Conservation (phyloP, 371 early-diverging fungal genomes). For the Choanephora cucurbitarum region DNA sequence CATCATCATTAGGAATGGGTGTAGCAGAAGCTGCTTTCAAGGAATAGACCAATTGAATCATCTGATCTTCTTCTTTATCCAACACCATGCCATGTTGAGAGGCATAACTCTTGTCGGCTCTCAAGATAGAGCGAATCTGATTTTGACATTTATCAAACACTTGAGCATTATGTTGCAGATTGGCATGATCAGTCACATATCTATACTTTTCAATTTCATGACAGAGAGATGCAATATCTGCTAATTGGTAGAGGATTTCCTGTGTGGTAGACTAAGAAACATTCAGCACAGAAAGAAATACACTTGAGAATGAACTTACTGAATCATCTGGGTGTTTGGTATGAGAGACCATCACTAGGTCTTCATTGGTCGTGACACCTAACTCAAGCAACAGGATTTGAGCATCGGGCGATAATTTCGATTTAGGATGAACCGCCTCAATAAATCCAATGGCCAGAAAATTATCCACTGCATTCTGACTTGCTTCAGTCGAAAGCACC, state of each 20-base stretch:
- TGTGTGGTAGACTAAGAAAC: conserved; percentile 8
- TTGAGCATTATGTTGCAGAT: conserved; percentile 42
- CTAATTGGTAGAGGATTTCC: conserved; percentile 24
- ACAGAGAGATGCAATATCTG: conserved; percentile 46
- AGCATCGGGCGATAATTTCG: conserved; percentile 50
- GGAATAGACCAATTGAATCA: conserved; percentile 55
- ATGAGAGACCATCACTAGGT: conserved; percentile 45
- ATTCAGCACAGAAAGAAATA: neutral
- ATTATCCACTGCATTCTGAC: conserved; percentile 51
- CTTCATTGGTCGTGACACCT: conserved; percentile 49
- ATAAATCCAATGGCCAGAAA: conserved; percentile 50
- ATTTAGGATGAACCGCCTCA: conserved; percentile 48
- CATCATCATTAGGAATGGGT: conserved; percentile 17
- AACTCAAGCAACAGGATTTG: conserved; percentile 48
- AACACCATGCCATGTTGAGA: conserved; percentile 45
- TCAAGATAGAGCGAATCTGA: conserved; percentile 49
- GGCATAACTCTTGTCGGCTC: conserved; percentile 51
- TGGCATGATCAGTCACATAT: conserved; percentile 32
- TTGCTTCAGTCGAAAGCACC: conserved; percentile 51
- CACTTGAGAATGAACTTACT: neutral
- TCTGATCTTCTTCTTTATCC: conserved; percentile 48
- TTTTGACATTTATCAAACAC: conserved; percentile 56
- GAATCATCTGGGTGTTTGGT: conserved; percentile 17
- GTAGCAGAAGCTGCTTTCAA: conserved; percentile 36
- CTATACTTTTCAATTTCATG: conserved; percentile 49